phyloP scores from a whole-genome alignment of 306 rosid genomes.

The Macrotyloma uniflorum region DNA sequence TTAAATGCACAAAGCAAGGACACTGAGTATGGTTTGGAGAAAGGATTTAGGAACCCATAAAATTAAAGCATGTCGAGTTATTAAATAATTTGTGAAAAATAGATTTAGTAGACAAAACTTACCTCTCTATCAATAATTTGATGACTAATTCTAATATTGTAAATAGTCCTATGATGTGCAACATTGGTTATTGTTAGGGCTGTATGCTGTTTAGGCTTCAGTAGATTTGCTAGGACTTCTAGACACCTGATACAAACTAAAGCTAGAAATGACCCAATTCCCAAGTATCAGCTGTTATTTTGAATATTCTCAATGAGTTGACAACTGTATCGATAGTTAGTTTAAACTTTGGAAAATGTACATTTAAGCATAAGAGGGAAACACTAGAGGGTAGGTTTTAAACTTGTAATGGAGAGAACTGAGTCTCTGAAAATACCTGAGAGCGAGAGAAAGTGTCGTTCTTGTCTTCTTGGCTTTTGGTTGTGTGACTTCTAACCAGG shows the following conservation, averaged over 20 bases:
- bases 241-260: neutral
- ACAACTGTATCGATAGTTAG: neutral
- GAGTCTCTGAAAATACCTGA: neutral
- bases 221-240: constrained; percentile 2
- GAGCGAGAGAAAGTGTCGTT: neutral
- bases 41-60: constrained; percentile 4
- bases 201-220: neutral
- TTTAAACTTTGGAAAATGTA: neutral
- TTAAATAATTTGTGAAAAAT: neutral
- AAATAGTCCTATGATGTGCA: neutral
- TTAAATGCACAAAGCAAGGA: constrained; percentile 29
- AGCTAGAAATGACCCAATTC: neutral
- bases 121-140: neutral
- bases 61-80: neutral
- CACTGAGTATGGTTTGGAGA: neutral
- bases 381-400: neutral
- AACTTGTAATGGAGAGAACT: neutral
- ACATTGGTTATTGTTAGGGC: neutral
- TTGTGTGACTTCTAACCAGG: neutral
- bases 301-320: neutral
- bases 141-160: constrained; percentile 15
- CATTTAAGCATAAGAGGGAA: neutral
- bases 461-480: neutral
- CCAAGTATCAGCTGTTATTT: neutral
- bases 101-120: neutral